Base-by-base conservation (phyloP, 2,329 filamentous ascomycete genomes). In the Nemania bipapillata region DNA sequence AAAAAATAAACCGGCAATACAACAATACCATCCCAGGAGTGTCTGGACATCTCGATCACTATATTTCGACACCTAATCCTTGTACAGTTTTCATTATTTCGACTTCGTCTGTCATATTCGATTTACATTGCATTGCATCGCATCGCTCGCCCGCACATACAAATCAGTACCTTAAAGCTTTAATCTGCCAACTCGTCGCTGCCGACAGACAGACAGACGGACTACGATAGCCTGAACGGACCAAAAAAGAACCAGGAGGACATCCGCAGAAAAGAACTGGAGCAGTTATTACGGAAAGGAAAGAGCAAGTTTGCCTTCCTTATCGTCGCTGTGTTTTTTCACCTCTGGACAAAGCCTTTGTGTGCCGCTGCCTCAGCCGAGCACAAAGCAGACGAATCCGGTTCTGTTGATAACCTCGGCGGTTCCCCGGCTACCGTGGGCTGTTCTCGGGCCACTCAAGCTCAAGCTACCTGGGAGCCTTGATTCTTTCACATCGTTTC, bases 61-160 rank as follows among this genome's bases (percentile, higher is more conserved):
- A 67, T 65, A 66, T 65, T 71, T 66, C 70, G 56, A 58, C 63
- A 67, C 69, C 49, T 72, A 72, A 73, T 72, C 70, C 60, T 70
- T 73, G 66, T 70, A 73, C 66, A 71, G 35, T 71, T 72, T 73
- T 66, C 52, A 52, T 61, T 45, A 37, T 66, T 69, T 73, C 55
- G 45, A 67, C 61, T 66, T 70, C 54, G 65, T 66, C 56, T 65
- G 57, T 63, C 63, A 64, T 53, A 56, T 72, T 72, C 67, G 53
- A 64, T 70, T 76, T 74, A 73, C 69, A 73, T 74, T 71, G 72
- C 74, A 69, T 72, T 72, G 73, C 66, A 71, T 68, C 64, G 61
- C 56, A 42, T 66, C 40, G 59, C 55, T 53, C 53, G 70, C 74
- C 75, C 66, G 65, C 71, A 67, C 68, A 70, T 73, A 75, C 70